Conservation (phyloP, 2,329 filamentous ascomycete genomes). For the Fusarium buxicola region DNA sequence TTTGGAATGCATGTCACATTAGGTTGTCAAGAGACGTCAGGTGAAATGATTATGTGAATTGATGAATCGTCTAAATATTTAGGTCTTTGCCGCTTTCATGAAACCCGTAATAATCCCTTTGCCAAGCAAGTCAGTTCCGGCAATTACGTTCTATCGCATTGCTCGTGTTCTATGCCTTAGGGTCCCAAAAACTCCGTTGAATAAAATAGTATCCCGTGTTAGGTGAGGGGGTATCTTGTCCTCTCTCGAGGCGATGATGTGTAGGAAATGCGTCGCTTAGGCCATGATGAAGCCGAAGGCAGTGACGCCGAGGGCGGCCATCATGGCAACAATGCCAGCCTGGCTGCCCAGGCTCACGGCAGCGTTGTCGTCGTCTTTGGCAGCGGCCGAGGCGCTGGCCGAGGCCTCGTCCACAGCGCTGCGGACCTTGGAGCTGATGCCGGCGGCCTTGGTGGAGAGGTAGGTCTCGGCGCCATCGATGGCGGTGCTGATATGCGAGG, state of each 20-base stretch:
- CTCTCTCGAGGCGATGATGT: conserved; percentile 9
- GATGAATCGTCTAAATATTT: conserved; percentile 2
- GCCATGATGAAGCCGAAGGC: conserved; percentile 41
- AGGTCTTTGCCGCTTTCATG: conserved; percentile 8
- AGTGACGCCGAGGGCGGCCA: conserved; percentile 41
- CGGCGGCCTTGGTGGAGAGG: conserved; percentile 20
- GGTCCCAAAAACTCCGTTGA: conserved; percentile 29
- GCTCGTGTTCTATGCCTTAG: conserved; percentile 14
- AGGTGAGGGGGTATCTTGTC: conserved; percentile 9
- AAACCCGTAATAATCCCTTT: conserved; percentile 18
- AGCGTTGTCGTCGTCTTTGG: conserved; percentile 32
- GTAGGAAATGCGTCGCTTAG: conserved; percentile 18
- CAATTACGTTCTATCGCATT: conserved; percentile 16
- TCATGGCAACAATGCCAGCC: conserved; percentile 31
- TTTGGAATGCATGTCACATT: background rate
- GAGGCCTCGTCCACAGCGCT: conserved; percentile 26
- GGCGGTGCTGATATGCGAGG: conserved; percentile 20
- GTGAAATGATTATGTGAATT: background rate
- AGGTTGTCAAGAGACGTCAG: background rate
- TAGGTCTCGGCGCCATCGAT: conserved; percentile 16
- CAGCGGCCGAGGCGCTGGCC: conserved; percentile 14
- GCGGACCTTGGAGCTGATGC: conserved; percentile 18
- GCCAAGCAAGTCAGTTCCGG: conserved; percentile 15
- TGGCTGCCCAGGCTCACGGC: conserved; percentile 23
- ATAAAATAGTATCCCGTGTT: conserved; percentile 16